Evolutionary conservation across 352 stramenopile genomes (phyloP).

Genomic region (Phytopythium litorale): DNA sequence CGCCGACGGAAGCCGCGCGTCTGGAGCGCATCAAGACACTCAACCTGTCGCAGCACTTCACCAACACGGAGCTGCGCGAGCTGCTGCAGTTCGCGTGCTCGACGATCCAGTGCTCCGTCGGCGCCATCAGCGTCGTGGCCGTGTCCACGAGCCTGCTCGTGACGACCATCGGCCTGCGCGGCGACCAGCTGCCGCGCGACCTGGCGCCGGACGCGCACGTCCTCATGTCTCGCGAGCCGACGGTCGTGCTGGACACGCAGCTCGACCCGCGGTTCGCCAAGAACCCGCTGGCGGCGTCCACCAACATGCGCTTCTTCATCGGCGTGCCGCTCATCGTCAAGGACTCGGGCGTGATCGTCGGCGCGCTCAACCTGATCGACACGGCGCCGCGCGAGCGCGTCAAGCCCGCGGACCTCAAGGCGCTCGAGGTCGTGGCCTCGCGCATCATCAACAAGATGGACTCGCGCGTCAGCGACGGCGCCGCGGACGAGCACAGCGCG

Average conservation of each 20-base stretch:
- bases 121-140: conserved; percentile 64
- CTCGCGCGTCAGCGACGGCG: conserved; percentile 23
- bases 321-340: conserved; percentile 64
- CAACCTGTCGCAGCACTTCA: conserved; percentile 77
- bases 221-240: conserved; percentile 70
- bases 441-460: conserved; percentile 79
- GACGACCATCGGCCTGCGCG: conserved; percentile 66
- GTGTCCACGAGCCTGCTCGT: conserved; percentile 72
- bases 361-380: conserved; percentile 68
- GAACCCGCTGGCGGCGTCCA: conserved; percentile 67
- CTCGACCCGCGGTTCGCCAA: conserved; percentile 74
- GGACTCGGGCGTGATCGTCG: conserved; percentile 62
- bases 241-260: conserved; percentile 69
- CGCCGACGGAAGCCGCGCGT: conserved; percentile 44
- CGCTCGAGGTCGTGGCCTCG: conserved; percentile 61
- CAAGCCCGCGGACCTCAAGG: conserved; percentile 57
- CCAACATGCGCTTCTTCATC: conserved; percentile 80
- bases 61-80: conserved; percentile 66
- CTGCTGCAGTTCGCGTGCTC: conserved; percentile 68
- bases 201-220: conserved; percentile 69
- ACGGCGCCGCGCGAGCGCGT: conserved; percentile 57
- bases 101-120: conserved; percentile 67
- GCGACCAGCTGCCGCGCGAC: conserved; percentile 75
- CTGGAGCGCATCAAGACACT: conserved; percentile 56
- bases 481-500: neutral